A percentile compares a stretch with the other conserved stretches of the same genome.
phyloP scores from a whole-genome alignment of 2,329 filamentous ascomycete genomes.

The Botryotinia globosa region DNA sequence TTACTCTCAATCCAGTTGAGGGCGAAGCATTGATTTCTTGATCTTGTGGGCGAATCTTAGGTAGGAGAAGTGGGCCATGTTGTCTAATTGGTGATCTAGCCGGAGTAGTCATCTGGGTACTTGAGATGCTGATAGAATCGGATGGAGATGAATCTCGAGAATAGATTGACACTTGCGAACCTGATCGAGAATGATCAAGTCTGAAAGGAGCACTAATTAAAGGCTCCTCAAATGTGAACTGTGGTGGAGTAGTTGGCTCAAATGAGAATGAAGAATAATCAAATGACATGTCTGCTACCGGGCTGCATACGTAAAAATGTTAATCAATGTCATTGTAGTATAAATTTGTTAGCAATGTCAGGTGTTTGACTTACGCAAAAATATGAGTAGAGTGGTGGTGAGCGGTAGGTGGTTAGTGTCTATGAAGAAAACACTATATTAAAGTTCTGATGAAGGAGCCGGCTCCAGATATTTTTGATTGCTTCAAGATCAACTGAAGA shows the following conservation, averaged over 20 bases:
- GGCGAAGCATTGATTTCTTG: constrained; percentile 65
- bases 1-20: constrained; percentile 46
- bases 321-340: constrained; percentile 18
- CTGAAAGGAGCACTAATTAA: constrained; percentile 54
- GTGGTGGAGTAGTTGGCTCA: constrained; percentile 50
- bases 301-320: constrained; percentile 43
- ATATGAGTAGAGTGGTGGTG: constrained; percentile 21
- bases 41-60: constrained; percentile 84
- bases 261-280: constrained; percentile 56
- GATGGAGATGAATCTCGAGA: constrained; percentile 63
- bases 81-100: constrained; percentile 70
- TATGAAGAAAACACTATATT: constrained; percentile 33
- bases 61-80: constrained; percentile 75
- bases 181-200: constrained; percentile 41
- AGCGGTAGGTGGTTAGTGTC: constrained; percentile 22
- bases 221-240: constrained; percentile 55
- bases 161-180: constrained; percentile 48
- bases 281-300: constrained; percentile 59
- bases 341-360: neutral
- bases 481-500: constrained; percentile 26
- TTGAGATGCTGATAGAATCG: constrained; percentile 53
- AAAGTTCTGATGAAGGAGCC: constrained; percentile 34
- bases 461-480: constrained; percentile 32
- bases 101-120: constrained; percentile 68
- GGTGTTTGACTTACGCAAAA: constrained; percentile 29